phyloP scores from a whole-genome alignment of 2,329 filamentous ascomycete genomes.

The Aspergillus sp. region DNA sequence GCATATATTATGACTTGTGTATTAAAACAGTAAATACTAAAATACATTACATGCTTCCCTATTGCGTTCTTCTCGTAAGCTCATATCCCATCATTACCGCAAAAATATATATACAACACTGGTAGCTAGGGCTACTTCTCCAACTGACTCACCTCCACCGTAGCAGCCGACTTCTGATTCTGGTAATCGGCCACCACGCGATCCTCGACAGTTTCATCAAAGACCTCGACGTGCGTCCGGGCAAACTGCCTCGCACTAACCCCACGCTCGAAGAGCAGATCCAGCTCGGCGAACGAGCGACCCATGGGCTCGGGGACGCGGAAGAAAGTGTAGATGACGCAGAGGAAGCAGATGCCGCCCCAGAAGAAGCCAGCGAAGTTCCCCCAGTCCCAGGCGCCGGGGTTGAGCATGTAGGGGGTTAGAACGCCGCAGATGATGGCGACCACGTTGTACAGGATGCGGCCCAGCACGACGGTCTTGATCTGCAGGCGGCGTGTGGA shows the following conservation, averaged over 20 bases:
- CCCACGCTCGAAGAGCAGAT: slow-evolving; percentile 68
- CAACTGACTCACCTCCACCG: slow-evolving; percentile 45
- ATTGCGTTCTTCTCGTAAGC: too few species aligned
- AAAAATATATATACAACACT: slow-evolving; percentile 6
- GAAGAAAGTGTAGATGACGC: slow-evolving; percentile 74
- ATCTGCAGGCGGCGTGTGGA: slow-evolving; percentile 76
- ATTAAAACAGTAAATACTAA: neutral
- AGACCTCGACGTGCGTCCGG: slow-evolving; percentile 47
- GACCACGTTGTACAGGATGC: slow-evolving; percentile 72
- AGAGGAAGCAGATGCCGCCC: slow-evolving; percentile 70
- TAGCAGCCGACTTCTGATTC: slow-evolving; percentile 37
- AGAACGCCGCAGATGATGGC: slow-evolving; percentile 72
- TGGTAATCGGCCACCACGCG: slow-evolving; percentile 21
- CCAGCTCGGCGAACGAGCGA: slow-evolving; percentile 76
- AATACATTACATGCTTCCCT: neutral
- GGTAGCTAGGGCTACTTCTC: slow-evolving; percentile 34
- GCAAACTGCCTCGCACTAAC: slow-evolving; percentile 66
- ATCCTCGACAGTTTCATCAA: slow-evolving; percentile 31
- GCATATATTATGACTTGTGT: neutral
- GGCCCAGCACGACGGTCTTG: slow-evolving; percentile 81
- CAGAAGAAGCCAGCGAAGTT: slow-evolving; percentile 87
- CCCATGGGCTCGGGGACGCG: slow-evolving; percentile 70
- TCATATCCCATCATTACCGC: neutral
- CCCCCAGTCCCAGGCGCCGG: slow-evolving; percentile 74
- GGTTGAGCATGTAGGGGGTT: slow-evolving; percentile 90